Evolutionary conservation across 257 asterid species (phyloP).

Genomic region (Striga asiatica): DNA sequence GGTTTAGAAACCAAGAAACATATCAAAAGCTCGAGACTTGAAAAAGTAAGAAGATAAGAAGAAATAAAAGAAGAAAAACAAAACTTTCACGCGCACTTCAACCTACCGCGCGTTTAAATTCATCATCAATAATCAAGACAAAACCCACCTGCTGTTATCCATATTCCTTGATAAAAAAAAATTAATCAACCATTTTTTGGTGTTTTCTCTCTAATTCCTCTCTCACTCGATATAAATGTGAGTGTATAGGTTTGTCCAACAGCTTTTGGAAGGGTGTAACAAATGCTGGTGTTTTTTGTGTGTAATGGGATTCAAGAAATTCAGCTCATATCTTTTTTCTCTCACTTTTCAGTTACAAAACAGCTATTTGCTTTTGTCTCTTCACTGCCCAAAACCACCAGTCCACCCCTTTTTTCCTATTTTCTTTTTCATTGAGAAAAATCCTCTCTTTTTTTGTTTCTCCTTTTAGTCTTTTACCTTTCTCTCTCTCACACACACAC

Average conservation of each 20-base stretch:
- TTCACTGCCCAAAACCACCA: constrained; percentile 34
- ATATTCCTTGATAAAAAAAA: constrained; percentile 4
- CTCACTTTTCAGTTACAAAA: constrained; percentile 74
- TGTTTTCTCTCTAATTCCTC: constrained; percentile 6
- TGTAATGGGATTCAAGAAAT: constrained; percentile 26
- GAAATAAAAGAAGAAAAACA: background rate
- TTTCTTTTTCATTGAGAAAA: background rate
- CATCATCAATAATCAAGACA: constrained; percentile 30
- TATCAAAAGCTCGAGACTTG: constrained; percentile 15
- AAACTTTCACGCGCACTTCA: constrained; percentile 28
- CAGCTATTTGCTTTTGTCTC: constrained; percentile 44
- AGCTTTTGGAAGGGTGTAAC: constrained; percentile 22
- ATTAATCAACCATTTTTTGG: no score
- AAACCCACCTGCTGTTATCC: constrained; percentile 24
- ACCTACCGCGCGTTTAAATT: constrained; percentile 30
- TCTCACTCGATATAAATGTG: constrained; percentile 4
- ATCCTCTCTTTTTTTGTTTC: background rate
- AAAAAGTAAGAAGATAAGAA: background rate
- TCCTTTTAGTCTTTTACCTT: no score
- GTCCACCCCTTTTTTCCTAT: constrained; percentile 11
- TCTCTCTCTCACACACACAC: constrained; percentile 10
- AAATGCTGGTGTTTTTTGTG: constrained; percentile 19
- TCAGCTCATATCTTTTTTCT: constrained; percentile 21
- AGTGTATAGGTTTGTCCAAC: constrained; percentile 25
- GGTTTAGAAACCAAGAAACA: background rate